phyloP scores from a whole-genome alignment of 768 basidiomycete genomes.

The Boletus rufocinnamomeus region DNA sequence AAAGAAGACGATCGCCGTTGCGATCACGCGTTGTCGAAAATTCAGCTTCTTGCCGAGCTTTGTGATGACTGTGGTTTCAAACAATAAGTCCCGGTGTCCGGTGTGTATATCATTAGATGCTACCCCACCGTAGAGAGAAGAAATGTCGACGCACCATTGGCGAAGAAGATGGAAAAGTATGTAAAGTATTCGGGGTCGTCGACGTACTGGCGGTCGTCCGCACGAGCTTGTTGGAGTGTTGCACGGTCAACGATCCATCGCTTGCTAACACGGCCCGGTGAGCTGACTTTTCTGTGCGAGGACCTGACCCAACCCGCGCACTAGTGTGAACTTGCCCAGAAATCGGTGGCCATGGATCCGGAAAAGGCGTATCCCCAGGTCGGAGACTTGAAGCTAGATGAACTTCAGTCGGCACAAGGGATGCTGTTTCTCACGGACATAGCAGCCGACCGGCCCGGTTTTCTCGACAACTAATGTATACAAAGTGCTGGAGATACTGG shows the following conservation, averaged over 20 bases:
- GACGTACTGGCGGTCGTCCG: conserved; percentile 77
- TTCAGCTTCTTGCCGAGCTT: conserved; percentile 83
- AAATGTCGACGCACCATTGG: conserved; percentile 56
- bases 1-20: conserved; percentile 94
- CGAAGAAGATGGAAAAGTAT: conserved; percentile 86
- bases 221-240: conserved; percentile 70
- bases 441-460: neutral
- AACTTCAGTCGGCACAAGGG: neutral
- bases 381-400: neutral
- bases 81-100: neutral
- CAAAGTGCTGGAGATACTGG: neutral
- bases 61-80: conserved; percentile 60
- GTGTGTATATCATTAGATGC: neutral
- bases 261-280: conserved; percentile 55
- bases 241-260: conserved; percentile 89
- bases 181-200: conserved; percentile 76
- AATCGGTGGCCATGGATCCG: conserved; percentile 76
- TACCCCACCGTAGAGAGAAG: neutral
- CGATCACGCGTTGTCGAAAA: conserved; percentile 87
- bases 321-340: conserved; percentile 92
- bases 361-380: neutral
- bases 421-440: neutral
- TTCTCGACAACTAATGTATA: neutral
- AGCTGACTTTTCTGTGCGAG: conserved; percentile 12
- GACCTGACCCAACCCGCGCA: conserved; percentile 38